Percentiles rank a stretch among this genome's conserved stretches.
These are phyloP conservation scores for Solanum tarijense DNA, from an alignment of 257 asterid genomes.

Conservation along the genomic window DNA sequence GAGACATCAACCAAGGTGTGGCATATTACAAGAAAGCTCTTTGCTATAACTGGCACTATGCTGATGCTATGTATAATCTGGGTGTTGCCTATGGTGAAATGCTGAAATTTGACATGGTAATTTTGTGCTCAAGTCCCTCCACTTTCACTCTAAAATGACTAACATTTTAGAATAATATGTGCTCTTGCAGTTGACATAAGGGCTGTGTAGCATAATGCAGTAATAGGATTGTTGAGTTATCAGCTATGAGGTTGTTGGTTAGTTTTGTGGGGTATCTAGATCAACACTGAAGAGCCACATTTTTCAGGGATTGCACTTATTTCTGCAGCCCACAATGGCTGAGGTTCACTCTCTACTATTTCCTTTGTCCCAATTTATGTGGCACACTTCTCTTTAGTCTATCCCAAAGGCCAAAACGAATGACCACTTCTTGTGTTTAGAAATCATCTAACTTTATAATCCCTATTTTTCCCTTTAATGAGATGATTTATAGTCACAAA, in stretches of 20 bases:
- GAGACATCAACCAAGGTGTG: slow-evolving; percentile 88
- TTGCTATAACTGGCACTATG: slow-evolving; percentile 94
- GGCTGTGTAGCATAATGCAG: neutral
- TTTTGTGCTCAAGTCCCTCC: slow-evolving; percentile 1
- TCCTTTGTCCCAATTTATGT: neutral
- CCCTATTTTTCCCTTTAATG: neutral
- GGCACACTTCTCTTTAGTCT: neutral
- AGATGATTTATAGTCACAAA: neutral
- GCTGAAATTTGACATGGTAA: slow-evolving; percentile 99
- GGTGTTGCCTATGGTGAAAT: slow-evolving; percentile 99
- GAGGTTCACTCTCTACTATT: neutral
- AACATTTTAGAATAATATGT: neutral
- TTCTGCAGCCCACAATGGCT: neutral
- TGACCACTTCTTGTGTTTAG: neutral
- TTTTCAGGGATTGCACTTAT: neutral
- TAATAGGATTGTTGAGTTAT: neutral
- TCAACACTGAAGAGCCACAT: neutral
- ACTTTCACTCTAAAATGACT: neutral
- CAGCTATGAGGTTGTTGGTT: neutral
- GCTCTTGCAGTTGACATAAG: slow-evolving; percentile 2
- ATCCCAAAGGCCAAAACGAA: neutral
- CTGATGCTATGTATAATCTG: slow-evolving; percentile 99
- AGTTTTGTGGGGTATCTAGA: neutral
- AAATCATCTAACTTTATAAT: neutral
- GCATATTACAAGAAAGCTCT: slow-evolving; percentile 89